phyloP scores from a whole-genome alignment of 306 rosid species.

The Cyamopsis tetragonoloba region DNA sequence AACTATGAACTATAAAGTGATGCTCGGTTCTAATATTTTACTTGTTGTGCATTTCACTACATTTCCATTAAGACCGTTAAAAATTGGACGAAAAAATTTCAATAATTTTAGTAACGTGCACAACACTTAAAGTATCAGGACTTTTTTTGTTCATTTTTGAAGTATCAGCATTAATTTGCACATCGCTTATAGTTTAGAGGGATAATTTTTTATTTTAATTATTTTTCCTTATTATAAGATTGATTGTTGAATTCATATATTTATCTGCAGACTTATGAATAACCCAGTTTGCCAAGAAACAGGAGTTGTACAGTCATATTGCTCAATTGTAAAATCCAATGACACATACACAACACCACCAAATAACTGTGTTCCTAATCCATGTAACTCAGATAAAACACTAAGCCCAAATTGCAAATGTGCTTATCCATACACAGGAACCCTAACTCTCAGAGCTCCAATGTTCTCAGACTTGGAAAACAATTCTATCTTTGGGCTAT shows the following conservation, averaged over 20 bases:
- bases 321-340: conserved; percentile 25
- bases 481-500: conserved; percentile 14
- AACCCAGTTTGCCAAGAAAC: conserved; percentile 48
- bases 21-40: too few species aligned
- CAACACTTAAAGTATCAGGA: too few species aligned
- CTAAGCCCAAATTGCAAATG: conserved; percentile 72
- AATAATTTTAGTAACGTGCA: too few species aligned
- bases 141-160: too few species aligned
- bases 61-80: too few species aligned
- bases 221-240: background rate
- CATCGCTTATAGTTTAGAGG: too few species aligned
- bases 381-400: conserved; percentile 36
- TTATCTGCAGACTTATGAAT: conserved; percentile 43
- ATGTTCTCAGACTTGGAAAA: conserved; percentile 47
- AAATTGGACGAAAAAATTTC: too few species aligned
- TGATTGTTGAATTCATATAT: background rate
- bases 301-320: conserved; percentile 27
- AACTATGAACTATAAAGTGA: too few species aligned
- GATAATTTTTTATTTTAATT: too few species aligned
- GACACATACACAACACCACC: conserved; percentile 24
- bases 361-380: conserved; percentile 33
- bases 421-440: conserved; percentile 60
- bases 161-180: too few species aligned
- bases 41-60: too few species aligned
- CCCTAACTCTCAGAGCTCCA: conserved; percentile 52